phyloP scores from a whole-genome alignment of 129 eudicot species.

The Artemisia argyi region DNA sequence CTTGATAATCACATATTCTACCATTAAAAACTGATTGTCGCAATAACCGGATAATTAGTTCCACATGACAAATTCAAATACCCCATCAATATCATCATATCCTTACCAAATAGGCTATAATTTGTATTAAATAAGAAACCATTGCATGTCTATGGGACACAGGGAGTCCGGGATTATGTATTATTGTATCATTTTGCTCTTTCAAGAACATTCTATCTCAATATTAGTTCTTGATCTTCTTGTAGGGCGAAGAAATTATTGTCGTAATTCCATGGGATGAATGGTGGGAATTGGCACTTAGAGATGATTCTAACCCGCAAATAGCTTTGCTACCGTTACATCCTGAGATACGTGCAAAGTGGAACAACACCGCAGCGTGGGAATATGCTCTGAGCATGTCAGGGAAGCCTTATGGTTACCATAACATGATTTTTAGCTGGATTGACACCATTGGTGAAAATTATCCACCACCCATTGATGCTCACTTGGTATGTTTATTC shows the following conservation, averaged over 20 bases:
- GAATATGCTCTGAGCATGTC: constrained; percentile 90
- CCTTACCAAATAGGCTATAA: too few species aligned
- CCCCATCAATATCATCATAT: too few species aligned
- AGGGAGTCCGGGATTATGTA: too few species aligned
- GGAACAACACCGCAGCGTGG: constrained; percentile 94
- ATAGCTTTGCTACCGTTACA: constrained; percentile 89
- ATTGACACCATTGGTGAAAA: constrained; percentile 94
- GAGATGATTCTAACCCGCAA: constrained; percentile 93
- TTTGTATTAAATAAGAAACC: too few species aligned
- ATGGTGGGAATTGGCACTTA: constrained; percentile 98
- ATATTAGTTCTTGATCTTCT: constrained; percentile 20
- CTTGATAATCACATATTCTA: not conserved
- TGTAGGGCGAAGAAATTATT: constrained; percentile 95
- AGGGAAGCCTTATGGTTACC: constrained; percentile 98
- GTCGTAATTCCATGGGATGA: constrained; percentile 95
- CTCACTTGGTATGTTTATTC: constrained; percentile 82
- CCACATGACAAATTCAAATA: not conserved
- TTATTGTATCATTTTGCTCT: not conserved
- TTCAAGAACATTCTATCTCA: not conserved
- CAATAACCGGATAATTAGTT: not conserved
- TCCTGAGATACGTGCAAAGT: constrained; percentile 83
- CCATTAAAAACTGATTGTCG: not conserved
- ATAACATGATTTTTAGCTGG: constrained; percentile 99
- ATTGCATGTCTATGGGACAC: too few species aligned
- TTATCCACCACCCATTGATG: constrained; percentile 99